Conservation (phyloP, 148 eudicot species). For the Amaranthus palmeri region DNA sequence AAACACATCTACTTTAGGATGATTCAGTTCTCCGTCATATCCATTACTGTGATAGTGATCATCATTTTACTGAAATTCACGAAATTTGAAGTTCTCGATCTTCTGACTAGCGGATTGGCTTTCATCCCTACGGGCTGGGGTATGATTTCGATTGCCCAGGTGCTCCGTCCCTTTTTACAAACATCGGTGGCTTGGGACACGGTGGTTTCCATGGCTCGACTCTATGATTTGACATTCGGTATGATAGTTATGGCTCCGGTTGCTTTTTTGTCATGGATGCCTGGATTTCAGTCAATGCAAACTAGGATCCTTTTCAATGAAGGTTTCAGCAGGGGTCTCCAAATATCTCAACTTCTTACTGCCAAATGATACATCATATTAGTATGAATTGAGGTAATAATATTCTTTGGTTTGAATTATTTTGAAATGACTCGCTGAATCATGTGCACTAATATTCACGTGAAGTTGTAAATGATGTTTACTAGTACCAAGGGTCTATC, state of each 20-base stretch:
- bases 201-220: slow-evolving; percentile 79
- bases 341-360: slow-evolving; percentile 73
- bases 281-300: slow-evolving; percentile 92
- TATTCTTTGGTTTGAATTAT: not conserved
- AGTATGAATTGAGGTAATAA: slow-evolving; percentile 37
- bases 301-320: slow-evolving; percentile 90
- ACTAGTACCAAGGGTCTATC: too few species aligned
- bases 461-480: too few species aligned
- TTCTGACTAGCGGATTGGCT: slow-evolving; percentile 68
- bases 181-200: slow-evolving; percentile 70
- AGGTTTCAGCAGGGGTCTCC: slow-evolving; percentile 90
- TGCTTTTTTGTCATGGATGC: slow-evolving; percentile 91
- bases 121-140: slow-evolving; percentile 98
- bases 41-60: slow-evolving; percentile 46
- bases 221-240: slow-evolving; percentile 83
- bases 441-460: too few species aligned
- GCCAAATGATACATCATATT: slow-evolving; percentile 36
- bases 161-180: slow-evolving; percentile 77
- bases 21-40: slow-evolving; percentile 61
- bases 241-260: slow-evolving; percentile 74
- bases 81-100: slow-evolving; percentile 43
- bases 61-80: slow-evolving; percentile 53
- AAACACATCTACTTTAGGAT: slow-evolving; percentile 65
- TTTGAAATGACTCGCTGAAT: too few species aligned
- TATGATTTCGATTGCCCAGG: slow-evolving; percentile 72